Conservation (phyloP, 1,139 yeast genomes). For the Lodderomyces elongisporus region DNA sequence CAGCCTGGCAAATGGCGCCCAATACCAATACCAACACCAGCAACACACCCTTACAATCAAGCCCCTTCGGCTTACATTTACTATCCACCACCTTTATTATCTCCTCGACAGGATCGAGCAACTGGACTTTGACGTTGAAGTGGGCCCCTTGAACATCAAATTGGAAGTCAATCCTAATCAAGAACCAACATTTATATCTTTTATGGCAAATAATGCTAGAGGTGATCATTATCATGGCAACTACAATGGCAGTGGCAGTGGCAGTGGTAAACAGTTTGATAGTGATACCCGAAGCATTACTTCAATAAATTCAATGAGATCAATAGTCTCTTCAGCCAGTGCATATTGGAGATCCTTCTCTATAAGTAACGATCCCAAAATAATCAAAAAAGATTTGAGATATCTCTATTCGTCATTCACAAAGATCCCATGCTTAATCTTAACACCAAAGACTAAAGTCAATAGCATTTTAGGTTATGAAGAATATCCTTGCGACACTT, state of each 20-base stretch:
- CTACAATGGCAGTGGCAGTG: too few species aligned
- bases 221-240: too few species aligned
- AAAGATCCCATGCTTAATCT: constrained; percentile 57
- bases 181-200: constrained; percentile 51
- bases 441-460: constrained; percentile 56
- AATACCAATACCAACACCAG: constrained; percentile 34
- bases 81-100: constrained; percentile 61
- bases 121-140: constrained; percentile 47
- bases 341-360: constrained; percentile 40
- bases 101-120: constrained; percentile 54
- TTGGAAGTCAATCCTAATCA: constrained; percentile 50
- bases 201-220: constrained; percentile 46
- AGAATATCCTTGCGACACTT: constrained; percentile 68
- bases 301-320: constrained; percentile 59
- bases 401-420: constrained; percentile 64
- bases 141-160: constrained; percentile 61
- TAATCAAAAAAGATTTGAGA: constrained; percentile 44
- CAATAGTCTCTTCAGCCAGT: constrained; percentile 45
- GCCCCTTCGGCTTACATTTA: constrained; percentile 52
- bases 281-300: constrained; percentile 59
- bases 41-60: constrained; percentile 20
- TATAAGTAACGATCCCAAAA: constrained; percentile 38
- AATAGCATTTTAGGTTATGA: constrained; percentile 56
- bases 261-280: constrained; percentile 43
- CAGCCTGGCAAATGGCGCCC: constrained; percentile 42